These are phyloP conservation scores for Decorospora gaudefroyi DNA, from an alignment of 2,329 filamentous ascomycete species.

Conservation along the genomic window DNA sequence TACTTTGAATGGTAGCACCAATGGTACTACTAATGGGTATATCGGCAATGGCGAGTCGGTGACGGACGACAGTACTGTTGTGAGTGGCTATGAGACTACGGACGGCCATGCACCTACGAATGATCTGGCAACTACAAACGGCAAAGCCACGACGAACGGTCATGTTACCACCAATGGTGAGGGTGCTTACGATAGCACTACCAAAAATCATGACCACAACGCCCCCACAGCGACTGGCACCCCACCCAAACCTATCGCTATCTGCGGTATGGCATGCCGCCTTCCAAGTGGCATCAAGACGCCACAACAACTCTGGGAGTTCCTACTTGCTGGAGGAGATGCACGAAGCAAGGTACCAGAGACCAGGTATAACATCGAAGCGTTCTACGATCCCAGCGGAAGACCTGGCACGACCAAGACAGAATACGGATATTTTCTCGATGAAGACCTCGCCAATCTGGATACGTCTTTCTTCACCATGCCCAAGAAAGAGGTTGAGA, in stretches of 20 bases:
- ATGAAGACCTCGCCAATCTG: conserved; percentile 3
- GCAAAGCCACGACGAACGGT: no score
- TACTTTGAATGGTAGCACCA: no score
- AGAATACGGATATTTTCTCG: conserved; percentile 28
- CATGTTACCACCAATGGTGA: background rate
- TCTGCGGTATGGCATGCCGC: conserved; percentile 32
- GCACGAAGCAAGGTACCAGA: conserved; percentile 4
- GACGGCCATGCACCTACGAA: no score
- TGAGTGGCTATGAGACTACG: no score
- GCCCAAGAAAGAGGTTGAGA: background rate
- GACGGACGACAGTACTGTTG: no score
- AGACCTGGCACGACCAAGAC: conserved; percentile 12
- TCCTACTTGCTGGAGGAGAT: conserved; percentile 18
- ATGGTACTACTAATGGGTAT: no score
- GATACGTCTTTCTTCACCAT: background rate
- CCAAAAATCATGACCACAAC: background rate
- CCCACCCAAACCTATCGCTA: conserved; percentile 20
- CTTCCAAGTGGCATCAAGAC: conserved; percentile 23
- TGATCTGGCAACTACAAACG: no score
- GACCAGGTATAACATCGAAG: conserved; percentile 12
- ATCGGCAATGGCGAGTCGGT: no score
- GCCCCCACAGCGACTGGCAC: background rate
- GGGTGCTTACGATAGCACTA: background rate
- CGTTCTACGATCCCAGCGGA: conserved; percentile 25
- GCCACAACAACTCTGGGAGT: conserved; percentile 38